These are phyloP conservation scores for Cyberlindnera suaveolens DNA, from an alignment of 805 yeast species.

Conservation along the genomic window DNA sequence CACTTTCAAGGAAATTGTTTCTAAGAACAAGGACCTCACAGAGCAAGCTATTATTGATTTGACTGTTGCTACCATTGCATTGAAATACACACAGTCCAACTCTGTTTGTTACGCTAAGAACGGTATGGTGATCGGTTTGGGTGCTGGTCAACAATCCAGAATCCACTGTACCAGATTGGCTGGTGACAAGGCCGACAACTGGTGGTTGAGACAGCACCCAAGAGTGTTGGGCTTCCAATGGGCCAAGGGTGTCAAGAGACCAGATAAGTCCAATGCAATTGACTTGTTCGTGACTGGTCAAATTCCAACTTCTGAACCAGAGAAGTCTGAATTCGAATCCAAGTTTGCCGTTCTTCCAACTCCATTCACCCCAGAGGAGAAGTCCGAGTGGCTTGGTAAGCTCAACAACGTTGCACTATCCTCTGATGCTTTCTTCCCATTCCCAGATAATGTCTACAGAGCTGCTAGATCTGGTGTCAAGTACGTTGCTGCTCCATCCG, in stretches of 20 bases:
- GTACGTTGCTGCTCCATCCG: constrained; percentile 94
- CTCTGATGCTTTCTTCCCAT: constrained; percentile 99
- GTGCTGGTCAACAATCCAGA: constrained; percentile 99
- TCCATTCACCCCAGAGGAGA: constrained; percentile 79
- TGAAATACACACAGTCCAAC: constrained; percentile 97
- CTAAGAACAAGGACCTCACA: constrained; percentile 78
- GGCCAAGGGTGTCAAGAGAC: constrained; percentile 98
- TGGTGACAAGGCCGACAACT: constrained; percentile 98
- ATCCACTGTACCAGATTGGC: constrained; percentile 99
- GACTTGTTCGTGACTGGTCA: constrained; percentile 89
- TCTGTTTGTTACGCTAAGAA: constrained; percentile 97
- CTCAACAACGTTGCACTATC: constrained; percentile 84
- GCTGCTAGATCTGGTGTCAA: constrained; percentile 96
- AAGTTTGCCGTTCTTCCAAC: constrained; percentile 80
- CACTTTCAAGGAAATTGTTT: constrained; percentile 87
- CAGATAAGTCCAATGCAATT: constrained; percentile 97
- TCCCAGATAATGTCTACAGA: constrained; percentile 98
- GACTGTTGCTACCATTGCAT: constrained; percentile 94
- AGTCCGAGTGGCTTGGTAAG: constrained; percentile 78
- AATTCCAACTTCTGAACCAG: constrained; percentile 89
- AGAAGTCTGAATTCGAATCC: constrained; percentile 84
- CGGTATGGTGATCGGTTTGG: constrained; percentile 98
- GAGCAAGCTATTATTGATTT: constrained; percentile 91
- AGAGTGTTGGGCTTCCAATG: constrained; percentile 86
- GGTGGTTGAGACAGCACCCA: constrained; percentile 99